Percentiles rank a stretch among this genome's conserved stretches.
These are phyloP conservation scores for Desmodesmus armatus DNA, from an alignment of 139 green algal genomes.

Conservation along the genomic window DNA sequence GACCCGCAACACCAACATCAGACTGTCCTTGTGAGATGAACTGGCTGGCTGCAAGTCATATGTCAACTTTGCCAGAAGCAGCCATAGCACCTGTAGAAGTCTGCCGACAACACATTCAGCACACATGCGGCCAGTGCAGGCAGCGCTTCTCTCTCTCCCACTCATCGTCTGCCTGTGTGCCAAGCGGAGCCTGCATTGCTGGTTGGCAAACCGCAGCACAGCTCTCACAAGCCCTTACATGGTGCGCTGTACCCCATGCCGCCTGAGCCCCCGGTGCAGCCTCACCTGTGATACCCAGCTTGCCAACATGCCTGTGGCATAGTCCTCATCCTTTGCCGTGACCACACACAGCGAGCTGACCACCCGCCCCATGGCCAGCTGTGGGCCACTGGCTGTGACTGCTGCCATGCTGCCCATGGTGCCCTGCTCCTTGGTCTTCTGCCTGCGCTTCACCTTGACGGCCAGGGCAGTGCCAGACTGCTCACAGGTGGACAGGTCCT, in stretches of 20 bases:
- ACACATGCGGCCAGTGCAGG: no score
- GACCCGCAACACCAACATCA: background rate
- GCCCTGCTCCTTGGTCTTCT: slow-evolving; percentile 54
- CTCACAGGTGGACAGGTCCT: slow-evolving; percentile 87
- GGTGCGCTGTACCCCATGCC: no score
- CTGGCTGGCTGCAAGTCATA: background rate
- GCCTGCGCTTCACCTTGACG: slow-evolving; percentile 71
- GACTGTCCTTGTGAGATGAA: background rate
- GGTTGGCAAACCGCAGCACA: no score
- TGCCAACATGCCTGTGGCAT: slow-evolving; percentile 89
- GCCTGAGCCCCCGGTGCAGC: no score
- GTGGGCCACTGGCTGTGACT: slow-evolving; percentile 53
- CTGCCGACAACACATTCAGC: no score
- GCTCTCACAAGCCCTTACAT: no score
- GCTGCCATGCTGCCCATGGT: slow-evolving; percentile 42
- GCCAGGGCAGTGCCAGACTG: slow-evolving; percentile 92
- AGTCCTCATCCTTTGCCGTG: slow-evolving; percentile 84
- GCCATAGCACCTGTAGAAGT: no score
- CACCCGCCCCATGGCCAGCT: slow-evolving; percentile 90
- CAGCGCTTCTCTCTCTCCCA: no score
- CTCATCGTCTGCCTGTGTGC: no score
- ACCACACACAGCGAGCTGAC: slow-evolving; percentile 94
- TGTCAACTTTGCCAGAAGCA: no score
- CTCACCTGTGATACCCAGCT: slow-evolving; percentile 82
- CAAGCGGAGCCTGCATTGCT: no score